These are phyloP conservation scores for Phytophthora sp. DNA, from an alignment of 352 stramenopile genomes.

Conservation along the genomic window DNA sequence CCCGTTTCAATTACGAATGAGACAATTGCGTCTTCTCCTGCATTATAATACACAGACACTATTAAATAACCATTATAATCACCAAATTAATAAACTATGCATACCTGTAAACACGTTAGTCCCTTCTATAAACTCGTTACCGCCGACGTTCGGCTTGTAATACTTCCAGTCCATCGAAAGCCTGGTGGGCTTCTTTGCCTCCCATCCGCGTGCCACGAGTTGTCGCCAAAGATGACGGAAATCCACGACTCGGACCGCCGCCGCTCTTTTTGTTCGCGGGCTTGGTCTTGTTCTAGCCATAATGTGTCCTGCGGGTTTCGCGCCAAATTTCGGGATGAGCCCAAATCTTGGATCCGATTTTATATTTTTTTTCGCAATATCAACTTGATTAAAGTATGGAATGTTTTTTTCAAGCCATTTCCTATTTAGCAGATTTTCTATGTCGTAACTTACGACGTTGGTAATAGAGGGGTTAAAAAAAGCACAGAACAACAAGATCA, in stretches of 20 bases:
- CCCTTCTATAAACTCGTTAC: neutral
- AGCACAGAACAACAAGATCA: too few relatives aligned
- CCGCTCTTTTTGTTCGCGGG: neutral
- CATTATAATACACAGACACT: neutral
- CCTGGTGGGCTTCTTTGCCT: neutral
- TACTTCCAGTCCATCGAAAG: conserved; percentile 1
- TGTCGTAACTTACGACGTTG: neutral
- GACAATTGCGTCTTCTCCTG: neutral
- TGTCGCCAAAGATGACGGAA: conserved; percentile 14
- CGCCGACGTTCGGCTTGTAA: neutral
- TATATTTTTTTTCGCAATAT: neutral
- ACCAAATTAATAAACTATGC: too few relatives aligned
- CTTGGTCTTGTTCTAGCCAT: too few relatives aligned
- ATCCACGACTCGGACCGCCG: neutral
- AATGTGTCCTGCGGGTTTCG: too few relatives aligned
- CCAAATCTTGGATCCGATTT: neutral
- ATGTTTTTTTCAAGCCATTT: neutral
- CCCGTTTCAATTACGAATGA: neutral
- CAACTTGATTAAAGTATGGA: neutral
- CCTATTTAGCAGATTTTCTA: neutral
- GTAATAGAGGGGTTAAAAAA: neutral
- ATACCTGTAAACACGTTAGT: conserved; percentile 3
- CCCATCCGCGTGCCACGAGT: neutral
- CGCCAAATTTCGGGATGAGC: neutral
- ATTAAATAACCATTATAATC: too few relatives aligned